Evolutionary conservation across 75 land plant species (phyloP), one percentile per base, ranked within the genome.

Genomic region (Gnetum montanum): DNA sequence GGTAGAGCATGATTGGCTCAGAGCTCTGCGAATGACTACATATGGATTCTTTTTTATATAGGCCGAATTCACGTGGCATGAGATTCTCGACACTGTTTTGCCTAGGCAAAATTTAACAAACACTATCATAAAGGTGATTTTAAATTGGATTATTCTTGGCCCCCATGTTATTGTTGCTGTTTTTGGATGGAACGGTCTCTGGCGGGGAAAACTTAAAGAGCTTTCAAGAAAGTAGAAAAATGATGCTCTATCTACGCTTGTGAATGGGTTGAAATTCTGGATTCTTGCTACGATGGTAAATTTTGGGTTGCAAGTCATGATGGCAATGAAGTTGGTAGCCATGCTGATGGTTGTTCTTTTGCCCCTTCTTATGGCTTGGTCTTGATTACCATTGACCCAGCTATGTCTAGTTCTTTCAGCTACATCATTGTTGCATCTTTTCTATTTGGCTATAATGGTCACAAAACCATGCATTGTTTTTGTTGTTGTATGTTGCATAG

Each of bases 141-240:
- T 88, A 34, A 93, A 93, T 64, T 95, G 88, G 65, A 64, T 88
- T 51, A 68, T 93, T 6, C 73, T 88, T 26, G 98, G 98, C 29
- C 98, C 98, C 31, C 67, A 63, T 72, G 98, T 93, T 12, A 82
- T 93, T 55, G 81, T 84, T 47, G 73, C 85, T 53, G 71, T 85
- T 46, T 93, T 93, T 77, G 98, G 90, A n/a, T 93, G 98, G 98
- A 93, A 93, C 59, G 80, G 70, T 51, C 34, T 89, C 26, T 93
- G 98, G 98, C 75, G 49, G 46, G 84, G 90, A 34, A 82, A 78
- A 57, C 72, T 88, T 15, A 56, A 77, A 34, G 71, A 88, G 53
- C 78, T 93, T 35, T 95, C 98, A 19, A 65, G 58, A 1, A 77
- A 82, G 57, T 93, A 93, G 61, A 67, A 62, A 43, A 72, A 77